Base-by-base conservation (phyloP, 768 basidiomycete species). In the Boletales sp. region DNA sequence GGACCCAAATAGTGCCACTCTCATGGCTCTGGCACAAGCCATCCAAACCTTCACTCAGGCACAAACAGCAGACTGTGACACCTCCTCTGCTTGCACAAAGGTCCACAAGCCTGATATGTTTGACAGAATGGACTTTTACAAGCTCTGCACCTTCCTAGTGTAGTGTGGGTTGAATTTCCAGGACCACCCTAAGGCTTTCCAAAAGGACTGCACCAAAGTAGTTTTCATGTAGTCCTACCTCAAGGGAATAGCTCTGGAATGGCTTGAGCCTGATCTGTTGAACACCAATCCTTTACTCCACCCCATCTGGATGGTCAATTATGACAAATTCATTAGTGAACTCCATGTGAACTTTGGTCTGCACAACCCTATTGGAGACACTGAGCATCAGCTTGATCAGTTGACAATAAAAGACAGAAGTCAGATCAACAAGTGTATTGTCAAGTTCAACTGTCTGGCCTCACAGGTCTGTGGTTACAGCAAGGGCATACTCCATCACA, bases 381-480 rank as follows among this genome's bases (percentile, higher is more conserved):
- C 17, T 10, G 32, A 47, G n/a, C 17, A 40, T 9, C 17, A 47
- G 13, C 18, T 47, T 1, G 1, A 47, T 18, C n/a, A 18, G 8
- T 37, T 47, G 0, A 2, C 12, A 2, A 47, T 47, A 37, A 32
- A 31, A 5, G 38, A 47, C 8, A 2, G 8, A 0, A 30, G 40
- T 3, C 13, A 5, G 3, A 33, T 47, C 46, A 47, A 40, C 31
- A 47, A 40, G 12, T 47, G 40, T n/a, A 18, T 40, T 5, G 18
- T 35, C 17, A 15, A 44, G 10, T 44, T 44, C 18, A 44, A 34
- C 33, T 4, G 34, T 10, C 48, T 54, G 2, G 44, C 57, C 0
- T 36, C 21, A 12, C 47, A 34, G 21, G 44, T 43, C 45, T 31
- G 7, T 32, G 50, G n/a, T 45, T 57, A 55, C 32, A 40, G 35